Conservation (phyloP, 495 filamentous ascomycete genomes). For the Pseudoneurospora amorphoporcata region DNA sequence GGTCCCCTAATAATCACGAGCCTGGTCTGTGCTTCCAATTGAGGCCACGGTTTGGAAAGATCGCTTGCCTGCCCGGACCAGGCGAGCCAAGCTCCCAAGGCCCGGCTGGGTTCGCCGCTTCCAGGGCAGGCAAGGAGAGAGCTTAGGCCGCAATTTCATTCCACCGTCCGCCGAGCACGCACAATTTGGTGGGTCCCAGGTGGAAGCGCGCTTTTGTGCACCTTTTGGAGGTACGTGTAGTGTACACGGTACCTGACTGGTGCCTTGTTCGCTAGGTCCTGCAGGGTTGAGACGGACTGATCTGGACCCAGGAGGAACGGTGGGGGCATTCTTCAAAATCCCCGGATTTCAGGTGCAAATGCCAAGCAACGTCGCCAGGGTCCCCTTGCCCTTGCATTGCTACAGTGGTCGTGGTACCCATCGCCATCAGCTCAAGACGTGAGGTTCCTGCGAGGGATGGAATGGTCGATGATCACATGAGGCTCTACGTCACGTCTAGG, state of each 20-base stretch:
- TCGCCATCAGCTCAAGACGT: not conserved
- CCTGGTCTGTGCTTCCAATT: constrained; percentile 24
- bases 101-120: not conserved
- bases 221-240: not conserved
- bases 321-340: not conserved
- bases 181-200: not conserved
- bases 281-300: not conserved
- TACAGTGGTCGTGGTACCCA: not conserved
- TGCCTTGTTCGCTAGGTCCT: not conserved
- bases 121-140: not conserved
- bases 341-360: not conserved
- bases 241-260: not conserved
- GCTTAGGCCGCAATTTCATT: constrained; percentile 14
- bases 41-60: constrained; percentile 28
- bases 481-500: not conserved
- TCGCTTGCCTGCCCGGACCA: not conserved
- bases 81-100: constrained; percentile 1
- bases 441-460: not conserved
- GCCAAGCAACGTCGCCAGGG: not conserved
- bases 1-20: constrained; percentile 13
- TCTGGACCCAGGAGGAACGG: not conserved
- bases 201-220: not conserved
- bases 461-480: not conserved
- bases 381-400: not conserved
- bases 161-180: constrained; percentile 1